Conservation (phyloP, 495 filamentous ascomycete species). For the Penicillium cinerascens region DNA sequence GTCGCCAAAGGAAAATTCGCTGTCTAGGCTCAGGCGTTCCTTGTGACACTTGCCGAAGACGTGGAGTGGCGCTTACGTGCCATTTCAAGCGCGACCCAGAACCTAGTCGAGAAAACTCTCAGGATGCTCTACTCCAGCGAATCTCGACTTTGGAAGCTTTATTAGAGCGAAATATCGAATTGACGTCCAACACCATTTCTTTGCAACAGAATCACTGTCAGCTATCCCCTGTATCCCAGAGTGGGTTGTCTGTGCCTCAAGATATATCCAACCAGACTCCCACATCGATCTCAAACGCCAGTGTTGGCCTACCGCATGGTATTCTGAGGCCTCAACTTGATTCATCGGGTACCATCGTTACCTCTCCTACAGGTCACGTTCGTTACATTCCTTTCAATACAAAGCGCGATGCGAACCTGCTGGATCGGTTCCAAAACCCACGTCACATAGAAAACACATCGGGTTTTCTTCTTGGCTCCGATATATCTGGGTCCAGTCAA, state of each 20-base stretch:
- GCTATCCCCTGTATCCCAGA: neutral
- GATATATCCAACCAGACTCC: neutral
- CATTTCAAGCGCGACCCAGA: constrained; percentile 9
- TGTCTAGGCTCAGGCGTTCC: constrained; percentile 9
- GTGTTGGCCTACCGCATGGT: neutral
- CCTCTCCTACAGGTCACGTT: constrained; percentile 2
- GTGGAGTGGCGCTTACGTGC: constrained; percentile 4
- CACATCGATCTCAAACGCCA: neutral
- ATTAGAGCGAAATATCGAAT: constrained; percentile 1
- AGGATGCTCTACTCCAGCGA: neutral
- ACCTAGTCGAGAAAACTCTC: neutral
- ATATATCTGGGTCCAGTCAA: neutral
- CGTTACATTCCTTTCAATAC: constrained; percentile 1
- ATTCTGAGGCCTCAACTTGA: neutral
- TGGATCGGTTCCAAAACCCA: neutral
- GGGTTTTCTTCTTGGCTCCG: neutral
- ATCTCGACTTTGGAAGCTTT: neutral
- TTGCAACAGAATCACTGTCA: neutral
- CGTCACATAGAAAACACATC: neutral
- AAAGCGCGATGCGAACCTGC: neutral
- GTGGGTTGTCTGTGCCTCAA: neutral
- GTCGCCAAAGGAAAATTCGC: constrained; percentile 5
- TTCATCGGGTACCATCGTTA: neutral
- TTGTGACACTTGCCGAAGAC: constrained; percentile 10
- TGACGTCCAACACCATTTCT: neutral